Conservation (phyloP, 2,329 filamentous ascomycete species). For the Ustulina deusta region DNA sequence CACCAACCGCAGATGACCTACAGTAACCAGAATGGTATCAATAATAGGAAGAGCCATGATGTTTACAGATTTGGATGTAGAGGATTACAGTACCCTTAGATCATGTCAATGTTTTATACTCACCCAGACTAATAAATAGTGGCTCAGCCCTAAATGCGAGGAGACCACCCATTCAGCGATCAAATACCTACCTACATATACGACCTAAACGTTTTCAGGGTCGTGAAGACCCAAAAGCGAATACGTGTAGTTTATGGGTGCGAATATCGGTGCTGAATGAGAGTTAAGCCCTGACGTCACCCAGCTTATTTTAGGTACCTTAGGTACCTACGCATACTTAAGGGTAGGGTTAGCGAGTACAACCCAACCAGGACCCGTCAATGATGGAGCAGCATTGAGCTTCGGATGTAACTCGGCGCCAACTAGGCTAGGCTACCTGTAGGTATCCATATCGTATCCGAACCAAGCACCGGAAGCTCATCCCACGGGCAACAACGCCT, state of each 20-base stretch:
- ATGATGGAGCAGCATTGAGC: too few relatives aligned
- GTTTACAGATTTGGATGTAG: background rate
- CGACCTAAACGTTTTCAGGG: background rate
- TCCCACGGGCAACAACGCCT: background rate
- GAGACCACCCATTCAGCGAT: background rate
- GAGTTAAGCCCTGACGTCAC: background rate
- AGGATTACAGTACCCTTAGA: background rate
- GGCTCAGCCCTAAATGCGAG: background rate
- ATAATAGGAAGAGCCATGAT: background rate
- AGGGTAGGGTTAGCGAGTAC: too few relatives aligned
- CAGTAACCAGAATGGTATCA: background rate
- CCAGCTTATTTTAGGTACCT: background rate
- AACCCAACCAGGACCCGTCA: too few relatives aligned
- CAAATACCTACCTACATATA: background rate
- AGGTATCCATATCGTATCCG: background rate
- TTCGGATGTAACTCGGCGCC: too few relatives aligned
- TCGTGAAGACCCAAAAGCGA: conserved; percentile 16
- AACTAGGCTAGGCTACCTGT: too few relatives aligned
- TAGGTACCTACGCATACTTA: too few relatives aligned
- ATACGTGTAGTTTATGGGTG: conserved; percentile 9
- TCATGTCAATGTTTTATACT: background rate
- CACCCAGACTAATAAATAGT: background rate
- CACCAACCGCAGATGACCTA: background rate
- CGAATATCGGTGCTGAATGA: background rate
- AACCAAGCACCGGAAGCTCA: background rate